phyloP scores from a whole-genome alignment of 805 yeast species.

The Sungouiozyma ichnusensis region DNA sequence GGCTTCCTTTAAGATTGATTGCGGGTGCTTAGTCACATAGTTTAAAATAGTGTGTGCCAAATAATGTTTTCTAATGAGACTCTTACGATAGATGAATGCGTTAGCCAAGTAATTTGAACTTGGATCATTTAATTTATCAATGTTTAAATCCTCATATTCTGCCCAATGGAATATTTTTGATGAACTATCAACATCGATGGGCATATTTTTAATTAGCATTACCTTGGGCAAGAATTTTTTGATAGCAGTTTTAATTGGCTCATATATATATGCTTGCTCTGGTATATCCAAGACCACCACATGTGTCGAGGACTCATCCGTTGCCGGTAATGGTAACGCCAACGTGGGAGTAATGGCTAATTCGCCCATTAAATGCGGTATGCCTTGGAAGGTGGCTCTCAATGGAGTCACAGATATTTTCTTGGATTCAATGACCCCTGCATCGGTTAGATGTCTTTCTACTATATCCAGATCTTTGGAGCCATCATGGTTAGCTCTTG shows the following conservation, averaged over 20 bases:
- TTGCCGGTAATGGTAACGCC: not conserved
- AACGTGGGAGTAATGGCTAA: conserved; percentile 2
- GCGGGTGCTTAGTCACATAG: conserved; percentile 65
- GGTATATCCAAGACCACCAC: not conserved
- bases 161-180: conserved; percentile 60
- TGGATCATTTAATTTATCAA: conserved; percentile 42
- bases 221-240: conserved; percentile 27
- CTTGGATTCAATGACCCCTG: conserved; percentile 55
- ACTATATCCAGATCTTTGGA: conserved; percentile 4
- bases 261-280: conserved; percentile 32
- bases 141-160: conserved; percentile 80
- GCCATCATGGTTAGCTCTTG: conserved; percentile 19
- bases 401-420: conserved; percentile 60
- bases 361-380: conserved; percentile 15
- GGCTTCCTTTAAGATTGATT: conserved; percentile 45
- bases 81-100: conserved; percentile 82
- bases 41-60: conserved; percentile 74
- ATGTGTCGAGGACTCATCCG: not conserved
- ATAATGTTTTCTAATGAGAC: conserved; percentile 81
- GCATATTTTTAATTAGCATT: conserved; percentile 21
- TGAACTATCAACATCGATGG: conserved; percentile 5
- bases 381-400: conserved; percentile 53
- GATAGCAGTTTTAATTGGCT: conserved; percentile 29
- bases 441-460: conserved; percentile 34
- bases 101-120: conserved; percentile 47